phyloP scores from a whole-genome alignment of 495 filamentous ascomycete genomes.

The Emericellopsis terricola region DNA sequence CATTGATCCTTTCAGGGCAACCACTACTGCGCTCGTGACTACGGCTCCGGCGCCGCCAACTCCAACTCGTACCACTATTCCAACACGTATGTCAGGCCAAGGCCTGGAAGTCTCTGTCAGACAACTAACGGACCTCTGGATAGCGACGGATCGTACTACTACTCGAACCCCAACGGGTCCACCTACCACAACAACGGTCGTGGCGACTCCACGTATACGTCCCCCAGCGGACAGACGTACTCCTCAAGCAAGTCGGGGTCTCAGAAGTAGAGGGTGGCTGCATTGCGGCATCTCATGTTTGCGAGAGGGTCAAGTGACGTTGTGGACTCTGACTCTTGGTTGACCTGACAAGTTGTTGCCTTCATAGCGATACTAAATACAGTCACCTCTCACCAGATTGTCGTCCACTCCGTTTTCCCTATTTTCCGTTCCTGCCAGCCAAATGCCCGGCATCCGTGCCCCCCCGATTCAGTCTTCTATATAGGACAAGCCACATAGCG shows the following conservation, averaged over 20 bases:
- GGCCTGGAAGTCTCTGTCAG: constrained; percentile 1
- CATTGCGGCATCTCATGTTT: too few species aligned
- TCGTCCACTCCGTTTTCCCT: too few species aligned
- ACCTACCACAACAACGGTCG: constrained; percentile 27
- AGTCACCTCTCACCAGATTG: too few species aligned
- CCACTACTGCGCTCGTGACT: constrained; percentile 36
- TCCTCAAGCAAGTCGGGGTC: too few species aligned
- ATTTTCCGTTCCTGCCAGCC: too few species aligned
- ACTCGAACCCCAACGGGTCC: constrained; percentile 35
- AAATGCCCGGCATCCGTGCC: too few species aligned
- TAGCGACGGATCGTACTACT: constrained; percentile 40
- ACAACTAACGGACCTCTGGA: background rate
- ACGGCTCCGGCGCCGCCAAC: constrained; percentile 20
- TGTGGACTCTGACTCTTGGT: too few species aligned
- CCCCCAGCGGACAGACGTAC: constrained; percentile 12
- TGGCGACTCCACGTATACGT: constrained; percentile 23
- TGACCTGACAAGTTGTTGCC: background rate
- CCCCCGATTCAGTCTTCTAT: too few species aligned
- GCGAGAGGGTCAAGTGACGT: too few species aligned
- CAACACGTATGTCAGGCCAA: constrained; percentile 21
- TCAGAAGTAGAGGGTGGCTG: background rate
- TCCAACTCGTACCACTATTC: constrained; percentile 39
- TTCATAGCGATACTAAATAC: background rate
- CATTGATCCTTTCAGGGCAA: constrained; percentile 20
- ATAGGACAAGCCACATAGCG: too few species aligned